phyloP scores from a whole-genome alignment of 75 land plant genomes.

The Cryptomeria japonica region DNA sequence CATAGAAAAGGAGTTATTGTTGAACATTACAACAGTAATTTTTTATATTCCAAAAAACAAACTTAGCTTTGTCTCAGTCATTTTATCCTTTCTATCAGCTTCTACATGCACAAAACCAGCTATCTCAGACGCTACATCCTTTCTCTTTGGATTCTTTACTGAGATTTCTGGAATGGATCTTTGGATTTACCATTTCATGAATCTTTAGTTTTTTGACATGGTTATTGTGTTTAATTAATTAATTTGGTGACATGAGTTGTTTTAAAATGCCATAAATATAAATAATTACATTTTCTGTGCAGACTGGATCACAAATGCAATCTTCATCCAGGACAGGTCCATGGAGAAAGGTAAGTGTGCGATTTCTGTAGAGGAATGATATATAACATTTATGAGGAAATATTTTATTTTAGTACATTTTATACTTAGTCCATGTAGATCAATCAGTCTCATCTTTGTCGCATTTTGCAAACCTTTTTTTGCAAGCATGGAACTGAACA shows the following conservation, averaged over 20 bases:
- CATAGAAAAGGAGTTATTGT: background rate
- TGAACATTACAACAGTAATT: background rate
- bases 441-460: background rate
- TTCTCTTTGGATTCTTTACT: background rate
- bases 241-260: background rate
- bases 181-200: background rate
- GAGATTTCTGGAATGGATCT: background rate
- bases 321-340: constrained; percentile 68
- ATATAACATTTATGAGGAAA: background rate
- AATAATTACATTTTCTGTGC: background rate
- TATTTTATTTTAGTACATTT: background rate
- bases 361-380: background rate
- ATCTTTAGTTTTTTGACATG: background rate
- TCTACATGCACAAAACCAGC: background rate
- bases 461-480: background rate
- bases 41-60: background rate
- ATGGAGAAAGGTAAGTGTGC: constrained; percentile 74
- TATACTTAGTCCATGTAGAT: background rate
- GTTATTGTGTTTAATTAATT: background rate
- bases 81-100: background rate
- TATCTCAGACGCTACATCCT: background rate
- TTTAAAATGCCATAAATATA: background rate
- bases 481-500: background rate
- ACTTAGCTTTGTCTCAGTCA: background rate
- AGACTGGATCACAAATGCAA: constrained; percentile 44